phyloP scores from a whole-genome alignment of 2,329 filamentous ascomycete species.

The Penicillium sp. region DNA sequence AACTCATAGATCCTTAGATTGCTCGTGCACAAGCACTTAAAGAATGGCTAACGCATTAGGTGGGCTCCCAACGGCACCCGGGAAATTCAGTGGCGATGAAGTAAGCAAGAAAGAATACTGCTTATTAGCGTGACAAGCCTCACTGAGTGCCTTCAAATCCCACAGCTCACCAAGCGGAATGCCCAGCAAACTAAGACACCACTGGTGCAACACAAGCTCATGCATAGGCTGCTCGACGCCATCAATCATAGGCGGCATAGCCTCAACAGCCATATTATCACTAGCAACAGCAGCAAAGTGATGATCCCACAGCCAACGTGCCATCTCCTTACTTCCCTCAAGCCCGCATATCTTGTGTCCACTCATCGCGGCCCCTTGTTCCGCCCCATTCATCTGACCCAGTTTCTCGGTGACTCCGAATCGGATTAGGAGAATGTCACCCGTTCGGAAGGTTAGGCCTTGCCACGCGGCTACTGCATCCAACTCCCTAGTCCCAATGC shows the following conservation, averaged over 20 bases:
- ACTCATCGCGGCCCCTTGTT: constrained; percentile 15
- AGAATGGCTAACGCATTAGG: constrained; percentile 30
- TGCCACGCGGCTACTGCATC: constrained; percentile 20
- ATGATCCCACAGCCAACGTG: constrained; percentile 57
- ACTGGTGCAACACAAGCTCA: constrained; percentile 38
- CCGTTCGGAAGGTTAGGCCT: constrained; percentile 14
- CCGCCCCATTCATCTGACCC: constrained; percentile 11
- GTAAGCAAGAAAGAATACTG: constrained; percentile 47
- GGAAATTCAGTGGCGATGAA: constrained; percentile 44
- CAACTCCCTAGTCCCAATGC: constrained; percentile 17
- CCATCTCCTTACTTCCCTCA: constrained; percentile 45
- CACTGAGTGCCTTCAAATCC: constrained; percentile 42
- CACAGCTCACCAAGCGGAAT: constrained; percentile 49
- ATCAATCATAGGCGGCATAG: constrained; percentile 20
- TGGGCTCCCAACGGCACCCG: constrained; percentile 36
- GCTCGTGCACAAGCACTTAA: too few relatives aligned
- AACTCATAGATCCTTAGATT: too few relatives aligned
- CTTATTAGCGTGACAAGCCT: constrained; percentile 37
- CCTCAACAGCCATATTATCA: constrained; percentile 28
- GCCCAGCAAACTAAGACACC: constrained; percentile 42
- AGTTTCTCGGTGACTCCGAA: constrained; percentile 23
- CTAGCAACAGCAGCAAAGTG: constrained; percentile 42
- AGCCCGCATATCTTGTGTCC: constrained; percentile 35
- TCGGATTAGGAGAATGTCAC: constrained; percentile 25
- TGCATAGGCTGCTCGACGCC: constrained; percentile 10